Conservation (phyloP, 2,329 filamentous ascomycete genomes). For the Fusarium albidum region DNA sequence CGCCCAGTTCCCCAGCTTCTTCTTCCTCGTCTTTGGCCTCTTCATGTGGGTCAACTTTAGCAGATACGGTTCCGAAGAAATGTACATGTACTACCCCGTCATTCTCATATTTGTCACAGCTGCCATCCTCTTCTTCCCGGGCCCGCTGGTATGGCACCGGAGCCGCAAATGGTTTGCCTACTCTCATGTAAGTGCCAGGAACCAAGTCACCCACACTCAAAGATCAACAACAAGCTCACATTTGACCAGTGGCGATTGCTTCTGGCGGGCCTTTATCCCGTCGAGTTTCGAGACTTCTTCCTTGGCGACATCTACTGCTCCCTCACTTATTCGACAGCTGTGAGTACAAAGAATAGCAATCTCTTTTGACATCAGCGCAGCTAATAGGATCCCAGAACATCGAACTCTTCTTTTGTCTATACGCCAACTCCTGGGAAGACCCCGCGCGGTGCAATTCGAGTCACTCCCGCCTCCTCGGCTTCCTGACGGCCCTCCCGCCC, state of each 20-base stretch:
- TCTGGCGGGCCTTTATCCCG: conserved; percentile 86
- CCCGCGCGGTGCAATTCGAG: conserved; percentile 84
- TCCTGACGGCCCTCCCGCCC: conserved; percentile 82
- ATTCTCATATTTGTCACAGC: conserved; percentile 76
- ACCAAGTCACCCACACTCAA: accelerated
- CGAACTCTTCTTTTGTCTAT: conserved; percentile 93
- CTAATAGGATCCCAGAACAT: conserved; percentile 69
- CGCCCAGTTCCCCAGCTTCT: conserved; percentile 85
- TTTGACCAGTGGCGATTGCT: conserved; percentile 77
- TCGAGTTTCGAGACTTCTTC: conserved; percentile 98
- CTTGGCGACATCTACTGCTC: conserved; percentile 98
- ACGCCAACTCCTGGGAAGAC: conserved; percentile 78
- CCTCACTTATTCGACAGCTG: conserved; percentile 86
- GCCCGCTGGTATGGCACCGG: conserved; percentile 75
- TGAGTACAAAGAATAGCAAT: conserved; percentile 57
- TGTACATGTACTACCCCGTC: conserved; percentile 89
- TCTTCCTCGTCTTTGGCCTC: conserved; percentile 79
- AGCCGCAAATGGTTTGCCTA: conserved; percentile 88
- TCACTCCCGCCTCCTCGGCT: conserved; percentile 84
- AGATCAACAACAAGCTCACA: conserved; percentile 18
- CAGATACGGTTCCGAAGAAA: conserved; percentile 66
- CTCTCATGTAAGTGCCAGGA: conserved; percentile 78
- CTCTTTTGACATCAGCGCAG: neutral
- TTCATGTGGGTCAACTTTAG: conserved; percentile 92
- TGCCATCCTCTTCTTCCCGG: conserved; percentile 77